Conservation (phyloP, 805 yeast species). For the Wickerhamomyces xylosicus region DNA sequence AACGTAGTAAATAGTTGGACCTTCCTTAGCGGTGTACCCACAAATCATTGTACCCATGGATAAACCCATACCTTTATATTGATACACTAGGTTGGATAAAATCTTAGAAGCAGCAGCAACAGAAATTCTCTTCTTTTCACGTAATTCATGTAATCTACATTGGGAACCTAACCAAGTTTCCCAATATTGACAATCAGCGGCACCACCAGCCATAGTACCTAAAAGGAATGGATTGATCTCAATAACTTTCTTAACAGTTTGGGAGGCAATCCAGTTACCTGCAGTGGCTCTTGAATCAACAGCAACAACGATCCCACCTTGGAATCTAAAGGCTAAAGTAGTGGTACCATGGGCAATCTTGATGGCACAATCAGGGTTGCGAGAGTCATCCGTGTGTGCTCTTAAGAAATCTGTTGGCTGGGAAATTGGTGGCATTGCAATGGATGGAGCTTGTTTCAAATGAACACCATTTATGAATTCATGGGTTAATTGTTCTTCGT, state of each 20-base stretch:
- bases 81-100: slow-evolving; percentile 78
- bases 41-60: slow-evolving; percentile 99
- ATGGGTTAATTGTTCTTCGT: slow-evolving; percentile 21
- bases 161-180: slow-evolving; percentile 98
- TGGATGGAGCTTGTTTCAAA: slow-evolving; percentile 40
- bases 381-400: slow-evolving; percentile 95
- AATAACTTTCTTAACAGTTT: slow-evolving; percentile 94
- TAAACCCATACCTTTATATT: slow-evolving; percentile 95
- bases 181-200: slow-evolving; percentile 99
- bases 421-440: slow-evolving; percentile 73
- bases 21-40: slow-evolving; percentile 91
- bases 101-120: slow-evolving; percentile 97
- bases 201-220: slow-evolving; percentile 99
- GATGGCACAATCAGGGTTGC: slow-evolving; percentile 89
- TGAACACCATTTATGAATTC: slow-evolving; percentile 25
- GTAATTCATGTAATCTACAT: slow-evolving; percentile 87
- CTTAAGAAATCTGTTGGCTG: slow-evolving; percentile 87
- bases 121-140: slow-evolving; percentile 89
- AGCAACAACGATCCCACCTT: slow-evolving; percentile 92
- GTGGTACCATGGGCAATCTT: slow-evolving; percentile 99
- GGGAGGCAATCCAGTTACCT: slow-evolving; percentile 96
- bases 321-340: slow-evolving; percentile 89
- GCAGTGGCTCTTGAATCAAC: slow-evolving; percentile 98
- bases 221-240: slow-evolving; percentile 90
- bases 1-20: slow-evolving; percentile 91